Evolutionary conservation across 2,329 filamentous ascomycete species (phyloP), one percentile per base, ranked within the genome.

Genomic region (Ilyonectria sp.): DNA sequence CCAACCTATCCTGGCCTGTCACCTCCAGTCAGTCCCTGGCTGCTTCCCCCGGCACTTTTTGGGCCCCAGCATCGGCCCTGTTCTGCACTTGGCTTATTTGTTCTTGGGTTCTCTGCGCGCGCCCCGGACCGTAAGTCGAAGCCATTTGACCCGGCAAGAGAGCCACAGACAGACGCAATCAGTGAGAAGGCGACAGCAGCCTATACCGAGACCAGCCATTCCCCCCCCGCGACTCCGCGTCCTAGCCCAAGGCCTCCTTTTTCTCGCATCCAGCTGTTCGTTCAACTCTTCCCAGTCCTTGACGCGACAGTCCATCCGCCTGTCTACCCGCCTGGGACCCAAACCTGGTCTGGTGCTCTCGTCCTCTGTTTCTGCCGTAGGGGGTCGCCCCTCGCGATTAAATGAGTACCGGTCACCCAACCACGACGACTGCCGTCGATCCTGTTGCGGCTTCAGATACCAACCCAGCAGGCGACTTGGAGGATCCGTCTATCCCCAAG

Each of bases 351-450:
- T 57, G 44, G 57, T 33, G 50, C 52, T 60, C 29, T 53, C 49
- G 71, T 61, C 68, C 65, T 72, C 69, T 49, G 52, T 63, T 62
- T 65, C 61, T 40, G 44, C 33, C 31, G 31, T 21, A 60, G 67
- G 71, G 68, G 68, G 65, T 63, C 60, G 67, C 71, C 69, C 61
- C 67, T 59, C 69, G 68, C 68, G 57, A 75, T 68, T 72, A 74
- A 69, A 75, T 75, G 73, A 73, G 61, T 68, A 31, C 71, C 71
- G 61, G 59, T 63, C 54, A 70, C 63, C 66, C 61, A 64, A 67
- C 49, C 63, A 47, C 73, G 73, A 73, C 73, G 73, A 69, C 73
- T 57, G 71, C 71, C 70, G 73, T 75, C 73, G 61, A 70, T 50
- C 57, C 50, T 37, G 44, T 60, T 46, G 50, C 63, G 63, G 63